Base-by-base conservation (phyloP, 106 monocot species). In the Cymbidium sinense region DNA sequence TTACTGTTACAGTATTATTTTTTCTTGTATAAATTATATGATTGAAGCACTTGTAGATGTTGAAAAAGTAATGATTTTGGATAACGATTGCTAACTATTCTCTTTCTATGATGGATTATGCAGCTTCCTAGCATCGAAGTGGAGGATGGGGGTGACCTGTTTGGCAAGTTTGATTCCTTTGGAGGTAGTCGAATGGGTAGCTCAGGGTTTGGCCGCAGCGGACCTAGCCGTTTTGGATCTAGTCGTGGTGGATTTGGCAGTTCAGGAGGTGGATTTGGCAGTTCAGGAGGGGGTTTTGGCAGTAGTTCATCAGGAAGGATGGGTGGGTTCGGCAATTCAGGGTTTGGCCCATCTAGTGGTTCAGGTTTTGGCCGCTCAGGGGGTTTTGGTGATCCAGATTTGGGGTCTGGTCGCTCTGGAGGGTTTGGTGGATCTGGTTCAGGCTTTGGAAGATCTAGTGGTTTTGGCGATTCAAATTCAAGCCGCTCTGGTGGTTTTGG, bases 101-200 rank as follows among this genome's bases (percentile, higher is more conserved):
- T 51, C 71, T 67, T 52, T 69, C 17, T 81, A 31, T 5, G 8
- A 55, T 74, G 17, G 65, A 43, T 41, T 25, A 52, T 81, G 70
- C 82, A 98, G 96, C 94, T 98, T 81, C 96, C 91, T 15, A 90
- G 71, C 70, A 92, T 98, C 76, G 75, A 76, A 37, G 88, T 80
- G 28, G 88, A 91, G 29, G 89, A 77, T 82, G 86, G 89, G 11
- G 78, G 70, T 71, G 75, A 92, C 83, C 69, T 98, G 81, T 85
- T 96, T 83, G 85, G 39, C 47, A 71, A 82, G 44, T 78, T 64
- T 70, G 83, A 81, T 71, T 85, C 90, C 7, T 84, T 73, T 70
- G 84, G 86, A 64, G 80, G 79, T 47, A 82, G 87, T 23, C 77
- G 89, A 31, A 78, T 47, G 10, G 76, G 83, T 50, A 86, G 76